Conservation (phyloP, 2,329 filamentous ascomycete species). For the Knufia fluminis region DNA sequence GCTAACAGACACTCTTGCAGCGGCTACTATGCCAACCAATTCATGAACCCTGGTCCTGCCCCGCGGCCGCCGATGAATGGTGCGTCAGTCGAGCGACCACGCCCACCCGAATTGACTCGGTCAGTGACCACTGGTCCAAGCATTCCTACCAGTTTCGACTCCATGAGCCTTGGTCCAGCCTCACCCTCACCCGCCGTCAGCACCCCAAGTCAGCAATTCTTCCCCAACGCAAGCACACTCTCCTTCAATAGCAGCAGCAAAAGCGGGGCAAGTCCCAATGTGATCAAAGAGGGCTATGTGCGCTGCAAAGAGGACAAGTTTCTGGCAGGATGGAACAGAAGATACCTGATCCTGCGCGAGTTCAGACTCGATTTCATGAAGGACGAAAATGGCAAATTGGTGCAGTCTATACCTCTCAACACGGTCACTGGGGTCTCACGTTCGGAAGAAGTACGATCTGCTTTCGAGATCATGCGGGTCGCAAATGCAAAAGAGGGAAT, state of each 20-base stretch:
- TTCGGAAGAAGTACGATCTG: slow-evolving; percentile 82
- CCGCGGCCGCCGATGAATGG: slow-evolving; percentile 61
- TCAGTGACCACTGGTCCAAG: slow-evolving; percentile 62
- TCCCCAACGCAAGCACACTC: slow-evolving; percentile 62
- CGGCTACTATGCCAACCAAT: slow-evolving; percentile 56
- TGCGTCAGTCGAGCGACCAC: slow-evolving; percentile 57
- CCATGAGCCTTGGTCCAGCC: slow-evolving; percentile 53
- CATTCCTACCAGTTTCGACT: slow-evolving; percentile 51
- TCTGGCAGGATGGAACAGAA: slow-evolving; percentile 79
- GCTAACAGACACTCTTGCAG: slow-evolving; percentile 28
- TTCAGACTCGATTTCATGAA: slow-evolving; percentile 93
- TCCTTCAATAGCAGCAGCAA: slow-evolving; percentile 55
- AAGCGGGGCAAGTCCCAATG: slow-evolving; percentile 53
- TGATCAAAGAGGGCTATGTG: slow-evolving; percentile 55
- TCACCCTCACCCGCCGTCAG: slow-evolving; percentile 56
- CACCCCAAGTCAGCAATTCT: slow-evolving; percentile 51
- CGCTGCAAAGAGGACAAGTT: slow-evolving; percentile 68
- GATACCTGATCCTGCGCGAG: slow-evolving; percentile 84
- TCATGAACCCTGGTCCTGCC: slow-evolving; percentile 95
- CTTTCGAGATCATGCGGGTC: slow-evolving; percentile 82
- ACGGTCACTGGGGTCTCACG: slow-evolving; percentile 85
- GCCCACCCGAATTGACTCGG: slow-evolving; percentile 64
- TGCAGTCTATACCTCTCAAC: slow-evolving; percentile 74
- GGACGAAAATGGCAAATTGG: slow-evolving; percentile 74
- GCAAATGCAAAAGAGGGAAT: slow-evolving; percentile 51